phyloP scores from a whole-genome alignment of 805 yeast species.

The Wickerhamomyces rabaulensis region DNA sequence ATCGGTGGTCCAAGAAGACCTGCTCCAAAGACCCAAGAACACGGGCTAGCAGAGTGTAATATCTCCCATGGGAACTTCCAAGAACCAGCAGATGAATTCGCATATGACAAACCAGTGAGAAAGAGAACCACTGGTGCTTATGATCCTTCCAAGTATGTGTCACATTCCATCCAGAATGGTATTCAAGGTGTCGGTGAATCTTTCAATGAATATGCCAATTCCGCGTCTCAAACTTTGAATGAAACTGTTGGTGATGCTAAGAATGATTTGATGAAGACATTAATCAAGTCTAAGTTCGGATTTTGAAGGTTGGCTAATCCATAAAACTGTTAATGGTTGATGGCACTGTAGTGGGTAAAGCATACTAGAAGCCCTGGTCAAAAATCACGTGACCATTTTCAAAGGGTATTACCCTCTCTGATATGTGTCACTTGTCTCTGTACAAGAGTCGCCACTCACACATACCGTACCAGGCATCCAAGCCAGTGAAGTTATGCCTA shows the following conservation, averaged over 20 bases:
- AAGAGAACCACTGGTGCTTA: slow-evolving; percentile 31
- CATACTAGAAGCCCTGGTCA: too few species aligned
- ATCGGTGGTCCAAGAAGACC: slow-evolving; percentile 76
- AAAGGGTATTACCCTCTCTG: too few species aligned
- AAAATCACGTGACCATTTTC: too few species aligned
- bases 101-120: slow-evolving; percentile 46
- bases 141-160: slow-evolving; percentile 33
- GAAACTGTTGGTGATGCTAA: slow-evolving; percentile 47
- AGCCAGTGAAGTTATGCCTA: too few species aligned
- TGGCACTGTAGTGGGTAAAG: too few species aligned
- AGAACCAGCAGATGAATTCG: slow-evolving; percentile 19
- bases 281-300: slow-evolving; percentile 51
- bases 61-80: slow-evolving; percentile 7
- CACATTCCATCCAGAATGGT: slow-evolving; percentile 45
- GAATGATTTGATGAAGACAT: slow-evolving; percentile 43
- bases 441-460: too few species aligned
- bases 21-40: slow-evolving; percentile 52
- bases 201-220: slow-evolving; percentile 52
- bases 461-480: too few species aligned
- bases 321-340: background rate
- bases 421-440: too few species aligned
- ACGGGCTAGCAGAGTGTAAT: slow-evolving; percentile 45
- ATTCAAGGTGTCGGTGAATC: slow-evolving; percentile 49
- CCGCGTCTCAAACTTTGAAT: slow-evolving; percentile 46
- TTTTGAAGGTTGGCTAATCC: slow-evolving; percentile 22